Conservation (phyloP, 164 flowering plant species). For the Dillenia suffruticosa region DNA sequence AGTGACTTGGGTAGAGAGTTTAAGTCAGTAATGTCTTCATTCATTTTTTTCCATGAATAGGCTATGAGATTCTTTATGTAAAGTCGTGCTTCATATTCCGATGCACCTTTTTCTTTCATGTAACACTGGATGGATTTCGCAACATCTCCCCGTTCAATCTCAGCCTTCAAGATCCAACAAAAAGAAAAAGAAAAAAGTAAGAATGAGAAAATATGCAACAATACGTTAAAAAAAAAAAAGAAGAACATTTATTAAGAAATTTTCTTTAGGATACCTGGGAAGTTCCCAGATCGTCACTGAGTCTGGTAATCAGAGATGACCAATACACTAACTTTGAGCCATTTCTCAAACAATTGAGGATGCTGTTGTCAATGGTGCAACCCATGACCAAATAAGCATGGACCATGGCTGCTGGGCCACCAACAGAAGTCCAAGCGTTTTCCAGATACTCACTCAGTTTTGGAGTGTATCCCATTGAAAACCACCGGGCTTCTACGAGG, state of each 20-base stretch:
- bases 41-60: slow-evolving; percentile 18
- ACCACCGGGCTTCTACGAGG: slow-evolving; percentile 25
- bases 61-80: slow-evolving; percentile 3
- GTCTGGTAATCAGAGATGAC: no score
- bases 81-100: slow-evolving; percentile 14
- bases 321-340: slow-evolving; percentile 11
- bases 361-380: background rate
- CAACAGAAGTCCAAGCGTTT: slow-evolving; percentile 25
- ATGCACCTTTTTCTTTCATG: slow-evolving; percentile 7
- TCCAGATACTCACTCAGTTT: slow-evolving; percentile 18
- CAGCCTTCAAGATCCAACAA: slow-evolving; percentile 8
- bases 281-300: slow-evolving; percentile 2
- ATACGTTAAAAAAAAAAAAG: no score
- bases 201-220: no score
- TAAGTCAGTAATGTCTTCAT: slow-evolving; percentile 7
- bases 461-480: slow-evolving; percentile 16
- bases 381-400: slow-evolving; percentile 12
- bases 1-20: slow-evolving; percentile 3
- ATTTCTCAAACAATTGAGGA: slow-evolving; percentile 1
- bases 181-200: no score
- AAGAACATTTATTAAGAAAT: no score
- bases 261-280: slow-evolving; percentile 6
- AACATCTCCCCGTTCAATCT: slow-evolving; percentile 15
- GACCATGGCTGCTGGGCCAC: slow-evolving; percentile 16
- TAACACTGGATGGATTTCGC: slow-evolving; percentile 13